phyloP scores from a whole-genome alignment of 2,329 filamentous ascomycete genomes.

The Nakataea oryzae region DNA sequence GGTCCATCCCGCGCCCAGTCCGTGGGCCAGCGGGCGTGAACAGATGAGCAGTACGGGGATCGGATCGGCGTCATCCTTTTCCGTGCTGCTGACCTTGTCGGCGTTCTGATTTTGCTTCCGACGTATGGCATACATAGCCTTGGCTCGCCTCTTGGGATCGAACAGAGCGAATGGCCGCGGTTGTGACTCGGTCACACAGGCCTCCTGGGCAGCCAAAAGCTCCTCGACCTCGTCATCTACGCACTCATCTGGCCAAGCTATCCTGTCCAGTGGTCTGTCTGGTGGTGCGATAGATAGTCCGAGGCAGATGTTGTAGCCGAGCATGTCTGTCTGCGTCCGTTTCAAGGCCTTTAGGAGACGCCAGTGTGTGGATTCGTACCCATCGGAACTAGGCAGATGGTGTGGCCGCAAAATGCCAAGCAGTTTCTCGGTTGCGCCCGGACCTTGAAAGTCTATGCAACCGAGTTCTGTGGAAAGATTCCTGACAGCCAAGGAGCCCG shows the following conservation, averaged over 20 bases:
- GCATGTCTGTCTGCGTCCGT: not conserved
- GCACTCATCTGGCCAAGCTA: not conserved
- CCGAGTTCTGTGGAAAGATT: not conserved
- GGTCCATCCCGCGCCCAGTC: not conserved
- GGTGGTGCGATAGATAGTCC: not conserved
- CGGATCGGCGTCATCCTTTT: not conserved
- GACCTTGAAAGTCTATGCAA: slow-evolving; percentile 1
- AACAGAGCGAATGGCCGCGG: not conserved
- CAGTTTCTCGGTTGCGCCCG: not conserved
- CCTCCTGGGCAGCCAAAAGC: not conserved
- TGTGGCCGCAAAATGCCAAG: not conserved
- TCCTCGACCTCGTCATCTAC: not conserved
- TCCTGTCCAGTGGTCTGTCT: not conserved
- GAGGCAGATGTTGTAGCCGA: not conserved
- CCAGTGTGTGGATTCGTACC: not conserved
- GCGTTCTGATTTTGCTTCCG: not conserved
- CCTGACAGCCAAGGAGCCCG: slow-evolving; percentile 44
- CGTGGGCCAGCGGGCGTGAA: not conserved
- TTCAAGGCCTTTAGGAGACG: not conserved
- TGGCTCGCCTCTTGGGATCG: not conserved
- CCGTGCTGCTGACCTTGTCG: not conserved
- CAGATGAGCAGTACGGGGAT: slow-evolving; percentile 1
- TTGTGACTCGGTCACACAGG: not conserved
- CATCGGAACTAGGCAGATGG: not conserved
- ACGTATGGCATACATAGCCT: not conserved